Conservation (phyloP, 2,329 filamentous ascomycete species). For the Fusarium ramigenum region DNA sequence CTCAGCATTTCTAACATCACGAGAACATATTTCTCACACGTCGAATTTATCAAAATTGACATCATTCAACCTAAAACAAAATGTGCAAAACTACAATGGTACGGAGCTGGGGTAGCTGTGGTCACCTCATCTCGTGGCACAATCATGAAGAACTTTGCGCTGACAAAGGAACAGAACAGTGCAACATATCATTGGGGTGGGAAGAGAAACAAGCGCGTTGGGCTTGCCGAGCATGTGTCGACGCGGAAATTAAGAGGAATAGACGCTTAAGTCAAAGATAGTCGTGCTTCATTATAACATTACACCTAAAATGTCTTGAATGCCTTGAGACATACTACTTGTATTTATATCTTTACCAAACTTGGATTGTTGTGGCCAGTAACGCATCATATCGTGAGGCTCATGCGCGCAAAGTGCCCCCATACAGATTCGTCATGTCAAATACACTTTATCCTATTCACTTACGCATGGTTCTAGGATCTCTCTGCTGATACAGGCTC, state of each 20-base stretch:
- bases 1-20: too few species aligned
- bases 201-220: neutral
- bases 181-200: neutral
- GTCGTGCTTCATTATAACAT: accelerated
- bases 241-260: neutral
- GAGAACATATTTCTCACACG: accelerated
- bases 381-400: neutral
- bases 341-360: neutral
- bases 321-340: too few species aligned
- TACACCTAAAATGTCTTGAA: too few species aligned
- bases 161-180: neutral
- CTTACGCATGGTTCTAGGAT: neutral
- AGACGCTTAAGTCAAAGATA: neutral
- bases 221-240: neutral
- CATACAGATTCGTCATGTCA: too few species aligned
- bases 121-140: neutral
- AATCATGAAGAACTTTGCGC: neutral
- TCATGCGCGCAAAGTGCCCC: neutral
- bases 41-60: neutral
- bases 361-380: neutral
- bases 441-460: too few species aligned
- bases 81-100: neutral
- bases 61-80: accelerated
- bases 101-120: neutral
- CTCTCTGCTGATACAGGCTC: neutral